A percentile compares a stretch with the other conserved stretches of the same genome.
phyloP scores from a whole-genome alignment of 768 basidiomycete genomes.

The Mycena filopes region DNA sequence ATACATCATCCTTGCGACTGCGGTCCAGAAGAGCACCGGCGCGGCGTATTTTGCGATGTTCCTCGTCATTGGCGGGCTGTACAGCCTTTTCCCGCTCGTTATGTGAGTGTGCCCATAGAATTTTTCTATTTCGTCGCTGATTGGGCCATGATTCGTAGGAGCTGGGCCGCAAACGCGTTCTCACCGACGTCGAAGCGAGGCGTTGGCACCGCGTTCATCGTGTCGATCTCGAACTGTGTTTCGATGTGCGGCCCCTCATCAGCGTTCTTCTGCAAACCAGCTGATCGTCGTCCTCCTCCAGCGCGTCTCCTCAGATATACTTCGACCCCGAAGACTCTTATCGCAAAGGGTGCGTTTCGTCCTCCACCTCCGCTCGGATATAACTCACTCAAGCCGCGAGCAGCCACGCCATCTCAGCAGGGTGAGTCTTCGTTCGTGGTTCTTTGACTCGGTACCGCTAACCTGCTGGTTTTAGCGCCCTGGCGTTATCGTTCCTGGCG shows the following conservation, averaged over 20 bases:
- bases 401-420: slow-evolving; percentile 63
- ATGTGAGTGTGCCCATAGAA: slow-evolving; percentile 50
- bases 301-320: slow-evolving; percentile 67
- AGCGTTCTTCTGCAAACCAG: not conserved
- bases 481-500: slow-evolving; percentile 53
- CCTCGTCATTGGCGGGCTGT: slow-evolving; percentile 65
- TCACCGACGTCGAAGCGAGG: slow-evolving; percentile 70
- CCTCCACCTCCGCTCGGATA: not conserved
- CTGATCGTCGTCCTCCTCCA: slow-evolving; percentile 31
- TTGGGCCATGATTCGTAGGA: slow-evolving; percentile 46
- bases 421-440: slow-evolving; percentile 44
- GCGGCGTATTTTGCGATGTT: slow-evolving; percentile 69
- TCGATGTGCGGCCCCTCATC: slow-evolving; percentile 54
- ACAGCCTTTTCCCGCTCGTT: slow-evolving; percentile 66
- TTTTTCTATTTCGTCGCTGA: not conserved
- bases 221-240: slow-evolving; percentile 67
- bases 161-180: slow-evolving; percentile 69
- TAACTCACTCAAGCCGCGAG: not conserved
- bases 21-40: slow-evolving; percentile 60
- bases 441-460: not conserved
- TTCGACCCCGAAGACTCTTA: slow-evolving; percentile 62
- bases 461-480: slow-evolving; percentile 45
- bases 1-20: slow-evolving; percentile 65
- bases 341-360: slow-evolving; percentile 50
- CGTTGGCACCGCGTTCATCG: slow-evolving; percentile 69